phyloP scores from a whole-genome alignment of 371 early-diverging fungal genomes.

The Parasitella parasitica region DNA sequence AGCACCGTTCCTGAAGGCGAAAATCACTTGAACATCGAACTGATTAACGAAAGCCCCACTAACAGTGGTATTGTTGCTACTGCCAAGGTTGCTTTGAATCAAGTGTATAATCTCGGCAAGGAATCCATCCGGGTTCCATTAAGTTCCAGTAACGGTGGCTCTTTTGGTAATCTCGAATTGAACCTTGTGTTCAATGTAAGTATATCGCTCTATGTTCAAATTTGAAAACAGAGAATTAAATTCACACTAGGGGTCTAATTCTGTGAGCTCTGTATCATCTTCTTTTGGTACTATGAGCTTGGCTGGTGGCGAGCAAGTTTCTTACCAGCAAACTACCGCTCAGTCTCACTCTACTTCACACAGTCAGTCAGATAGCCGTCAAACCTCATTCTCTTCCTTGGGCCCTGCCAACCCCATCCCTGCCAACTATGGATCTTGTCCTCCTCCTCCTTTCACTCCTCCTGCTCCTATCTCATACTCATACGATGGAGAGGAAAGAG shows the following conservation, averaged over 20 bases:
- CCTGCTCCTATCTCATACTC: slow-evolving; percentile 17
- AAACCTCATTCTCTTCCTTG: slow-evolving; percentile 19
- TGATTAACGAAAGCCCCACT: slow-evolving; percentile 23
- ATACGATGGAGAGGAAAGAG: too few species aligned
- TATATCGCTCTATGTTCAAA: background rate
- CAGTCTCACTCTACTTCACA: slow-evolving; percentile 5
- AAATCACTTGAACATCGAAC: slow-evolving; percentile 15
- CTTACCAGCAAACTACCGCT: slow-evolving; percentile 13
- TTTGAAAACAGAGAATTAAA: background rate
- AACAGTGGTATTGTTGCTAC: slow-evolving; percentile 20
- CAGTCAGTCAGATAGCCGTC: slow-evolving; percentile 18
- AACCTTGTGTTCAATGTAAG: slow-evolving; percentile 23
- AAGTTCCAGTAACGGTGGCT: slow-evolving; percentile 2
- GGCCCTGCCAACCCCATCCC: slow-evolving; percentile 31
- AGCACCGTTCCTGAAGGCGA: slow-evolving; percentile 26
- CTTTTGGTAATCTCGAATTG: slow-evolving; percentile 21
- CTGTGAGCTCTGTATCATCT: slow-evolving; percentile 16
- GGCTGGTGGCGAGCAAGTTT: slow-evolving; percentile 12
- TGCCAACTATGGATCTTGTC: slow-evolving; percentile 26
- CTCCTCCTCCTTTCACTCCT: slow-evolving; percentile 27
- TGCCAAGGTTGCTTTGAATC: slow-evolving; percentile 7
- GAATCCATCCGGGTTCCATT: slow-evolving; percentile 17
- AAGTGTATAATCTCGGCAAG: slow-evolving; percentile 11
- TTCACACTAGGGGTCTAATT: slow-evolving; percentile 9
- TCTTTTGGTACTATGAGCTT: slow-evolving; percentile 22